Evolutionary conservation across 371 early-diverging fungal species (phyloP).

Genomic region (Syncephalastrum racemosum): DNA sequence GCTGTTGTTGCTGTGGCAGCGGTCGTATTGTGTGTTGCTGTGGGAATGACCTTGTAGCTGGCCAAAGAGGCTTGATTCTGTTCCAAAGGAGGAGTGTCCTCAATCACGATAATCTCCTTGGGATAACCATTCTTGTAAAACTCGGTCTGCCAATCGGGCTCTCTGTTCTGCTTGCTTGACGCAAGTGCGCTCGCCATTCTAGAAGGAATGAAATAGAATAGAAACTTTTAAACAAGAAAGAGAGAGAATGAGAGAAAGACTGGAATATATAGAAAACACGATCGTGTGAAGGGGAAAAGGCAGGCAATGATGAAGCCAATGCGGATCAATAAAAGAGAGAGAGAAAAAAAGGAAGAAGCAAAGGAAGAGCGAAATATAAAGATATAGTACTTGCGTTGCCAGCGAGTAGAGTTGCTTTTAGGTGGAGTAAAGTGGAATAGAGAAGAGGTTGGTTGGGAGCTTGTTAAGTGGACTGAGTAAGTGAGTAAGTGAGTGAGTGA

Average conservation of each 20-base stretch:
- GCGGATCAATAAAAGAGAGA: neutral
- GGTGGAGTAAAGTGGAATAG: no score
- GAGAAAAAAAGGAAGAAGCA: neutral
- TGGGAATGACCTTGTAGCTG: conserved; percentile 13
- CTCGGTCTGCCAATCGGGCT: conserved; percentile 54
- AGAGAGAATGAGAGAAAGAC: neutral
- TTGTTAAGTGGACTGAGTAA: no score
- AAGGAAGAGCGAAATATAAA: neutral
- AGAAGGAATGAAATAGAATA: neutral
- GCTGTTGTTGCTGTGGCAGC: conserved; percentile 1
- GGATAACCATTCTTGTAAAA: conserved; percentile 65
- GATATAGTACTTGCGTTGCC: neutral
- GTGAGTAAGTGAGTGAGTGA: no score
- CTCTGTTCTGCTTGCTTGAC: conserved; percentile 18
- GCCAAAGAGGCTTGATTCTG: conserved; percentile 10
- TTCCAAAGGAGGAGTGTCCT: conserved; percentile 57
- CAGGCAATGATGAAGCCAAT: neutral
- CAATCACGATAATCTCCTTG: conserved; percentile 63
- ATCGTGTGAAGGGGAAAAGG: neutral
- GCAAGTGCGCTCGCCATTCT: conserved; percentile 12
- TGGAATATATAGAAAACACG: no score
- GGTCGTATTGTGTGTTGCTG: neutral
- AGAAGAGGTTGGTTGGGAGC: no score
- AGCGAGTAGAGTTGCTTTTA: no score
- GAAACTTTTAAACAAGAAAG: neutral